Conservation (phyloP, 345 rosid genomes). For the Brassica incana region DNA sequence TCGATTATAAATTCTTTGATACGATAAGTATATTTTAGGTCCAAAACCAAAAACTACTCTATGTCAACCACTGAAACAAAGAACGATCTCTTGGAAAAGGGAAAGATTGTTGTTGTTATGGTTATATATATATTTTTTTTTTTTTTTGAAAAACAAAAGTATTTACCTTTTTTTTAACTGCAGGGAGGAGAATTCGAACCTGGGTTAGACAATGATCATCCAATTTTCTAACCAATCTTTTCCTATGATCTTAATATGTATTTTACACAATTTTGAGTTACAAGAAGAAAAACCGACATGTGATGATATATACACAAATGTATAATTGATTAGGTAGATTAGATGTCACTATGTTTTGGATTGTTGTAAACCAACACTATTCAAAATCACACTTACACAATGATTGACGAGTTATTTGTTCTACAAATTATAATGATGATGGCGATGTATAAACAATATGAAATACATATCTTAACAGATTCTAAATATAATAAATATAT, state of each 20-base stretch:
- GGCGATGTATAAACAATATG: conserved; percentile 8
- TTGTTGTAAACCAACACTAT: conserved; percentile 37
- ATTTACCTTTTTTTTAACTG: too few relatives aligned
- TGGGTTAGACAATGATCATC: too few relatives aligned
- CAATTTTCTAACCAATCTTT: neutral
- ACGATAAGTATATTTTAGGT: too few relatives aligned
- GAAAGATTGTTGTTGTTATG: neutral
- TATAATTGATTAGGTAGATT: conserved; percentile 19
- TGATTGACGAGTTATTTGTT: conserved; percentile 20
- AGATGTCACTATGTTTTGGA: conserved; percentile 31
- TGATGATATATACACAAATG: neutral
- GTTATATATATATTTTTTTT: neutral
- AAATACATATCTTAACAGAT: neutral
- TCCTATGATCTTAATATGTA: neutral
- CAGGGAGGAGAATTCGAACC: too few relatives aligned
- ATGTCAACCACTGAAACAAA: too few relatives aligned
- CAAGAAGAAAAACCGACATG: neutral
- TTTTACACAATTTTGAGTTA: neutral
- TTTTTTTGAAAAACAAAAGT: too few relatives aligned
- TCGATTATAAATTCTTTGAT: neutral
- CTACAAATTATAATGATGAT: conserved; percentile 8
- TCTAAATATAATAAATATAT: neutral
- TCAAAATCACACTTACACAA: conserved; percentile 13
- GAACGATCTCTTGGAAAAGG: neutral
- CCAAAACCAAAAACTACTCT: too few relatives aligned